Conservation (phyloP, 2,329 filamentous ascomycete genomes). For the Chaetomium sp. region DNA sequence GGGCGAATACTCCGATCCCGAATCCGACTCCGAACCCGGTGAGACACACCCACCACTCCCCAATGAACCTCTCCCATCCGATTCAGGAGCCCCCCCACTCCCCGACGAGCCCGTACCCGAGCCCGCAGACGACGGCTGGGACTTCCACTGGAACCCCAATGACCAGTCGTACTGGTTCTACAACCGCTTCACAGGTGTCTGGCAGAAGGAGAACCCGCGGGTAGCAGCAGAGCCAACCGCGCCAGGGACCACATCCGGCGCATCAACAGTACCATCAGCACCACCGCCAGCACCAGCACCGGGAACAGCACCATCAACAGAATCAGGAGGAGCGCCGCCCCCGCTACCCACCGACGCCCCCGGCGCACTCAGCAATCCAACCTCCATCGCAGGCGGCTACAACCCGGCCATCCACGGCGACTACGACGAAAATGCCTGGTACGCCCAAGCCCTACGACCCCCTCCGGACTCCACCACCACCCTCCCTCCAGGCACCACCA, state of each 20-base stretch:
- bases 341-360: conserved; percentile 12
- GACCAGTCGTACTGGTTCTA: conserved; percentile 73
- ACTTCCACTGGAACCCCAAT: conserved; percentile 66
- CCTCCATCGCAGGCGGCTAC: conserved; percentile 64
- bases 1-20: conserved; percentile 14
- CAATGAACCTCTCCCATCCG: conserved; percentile 20
- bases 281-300: conserved; percentile 22
- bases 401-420: conserved; percentile 94
- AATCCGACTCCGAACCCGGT: background rate
- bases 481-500: background rate
- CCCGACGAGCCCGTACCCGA: conserved; percentile 37
- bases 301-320: conserved; percentile 8
- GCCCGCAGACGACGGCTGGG: conserved; percentile 69
- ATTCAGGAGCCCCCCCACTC: conserved; percentile 31
- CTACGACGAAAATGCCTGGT: conserved; percentile 94
- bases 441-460: conserved; percentile 56
- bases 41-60: conserved; percentile 17
- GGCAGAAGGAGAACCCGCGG: conserved; percentile 84
- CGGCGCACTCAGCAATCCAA: conserved; percentile 23
- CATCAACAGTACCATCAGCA: conserved; percentile 34
- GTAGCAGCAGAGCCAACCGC: conserved; percentile 30
- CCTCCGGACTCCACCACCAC: conserved; percentile 27
- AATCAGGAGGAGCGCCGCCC: conserved; percentile 15
- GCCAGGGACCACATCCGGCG: too few relatives aligned
- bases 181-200: conserved; percentile 68